Evolutionary conservation across 495 filamentous ascomycete species (phyloP), one percentile per base, ranked within the genome.

Genomic region (Aspergillus avenaceus): DNA sequence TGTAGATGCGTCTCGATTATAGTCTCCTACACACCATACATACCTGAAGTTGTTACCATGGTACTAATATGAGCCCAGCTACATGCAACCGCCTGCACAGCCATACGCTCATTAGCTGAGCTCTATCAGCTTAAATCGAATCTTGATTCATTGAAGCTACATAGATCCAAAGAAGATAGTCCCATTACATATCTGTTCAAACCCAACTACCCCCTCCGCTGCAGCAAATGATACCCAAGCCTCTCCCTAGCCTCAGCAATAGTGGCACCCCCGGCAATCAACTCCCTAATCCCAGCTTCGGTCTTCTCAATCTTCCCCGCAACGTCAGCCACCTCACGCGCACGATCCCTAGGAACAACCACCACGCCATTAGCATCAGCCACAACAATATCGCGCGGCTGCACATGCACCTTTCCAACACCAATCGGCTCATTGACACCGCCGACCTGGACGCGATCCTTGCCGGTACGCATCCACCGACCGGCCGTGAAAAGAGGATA

Each of bases 341-440:
- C 56, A 41, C 56, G 44, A 47, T 42, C 48, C 43, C 56, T 43
- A 2, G 56, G 56, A 27, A 59, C 56, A 47, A 59, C 47, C 12
- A 59, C 56, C 6, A 59, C 56, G 18, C 56, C 56, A 21, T 59
- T 59, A 16, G 56, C 56, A 55, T 59, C 56, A 8, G 56, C 56
- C 25, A 59, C 52, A 27, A 59, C 56, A 18, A 59, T 59, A 22
- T 59, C 56, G 19, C 56, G 56, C 32, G 52, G 41, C 8, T 49
- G 5, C 0, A 59, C 56, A 24, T 49, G 56, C 12, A 59, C 56
- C 40, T 53, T 49, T 14, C 56, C 56, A 21, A 59, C 47, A 12
- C 56, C 52, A 18, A 59, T 47, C 3, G 49, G 16, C 52, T 59
- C 56, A 19, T 55, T 55, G 7, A 59, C 45, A 3, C 52, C 52